Conservation (phyloP, 371 early-diverging fungal genomes). For the Mortierella sp. region DNA sequence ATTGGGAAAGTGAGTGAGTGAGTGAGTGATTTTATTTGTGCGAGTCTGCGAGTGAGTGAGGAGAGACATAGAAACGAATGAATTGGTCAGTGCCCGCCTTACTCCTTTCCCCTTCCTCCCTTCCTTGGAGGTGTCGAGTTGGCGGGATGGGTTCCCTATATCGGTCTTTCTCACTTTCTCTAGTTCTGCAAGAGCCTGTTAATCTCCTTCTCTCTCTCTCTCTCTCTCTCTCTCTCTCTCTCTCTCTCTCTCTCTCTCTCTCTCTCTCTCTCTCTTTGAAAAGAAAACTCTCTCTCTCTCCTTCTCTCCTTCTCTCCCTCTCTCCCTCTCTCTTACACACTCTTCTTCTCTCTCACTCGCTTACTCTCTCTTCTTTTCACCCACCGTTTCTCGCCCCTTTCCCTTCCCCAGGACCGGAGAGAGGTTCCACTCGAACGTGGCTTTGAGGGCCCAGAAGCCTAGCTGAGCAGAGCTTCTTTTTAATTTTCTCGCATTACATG, state of each 20-base stretch:
- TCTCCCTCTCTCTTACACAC: neutral
- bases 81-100: neutral
- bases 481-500: neutral
- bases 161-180: neutral
- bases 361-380: slow-evolving; percentile 15
- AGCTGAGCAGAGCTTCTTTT: too few relatives aligned
- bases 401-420: neutral
- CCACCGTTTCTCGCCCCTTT: too few relatives aligned
- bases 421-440: too few relatives aligned
- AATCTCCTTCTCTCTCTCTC: neutral
- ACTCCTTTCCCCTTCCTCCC: neutral
- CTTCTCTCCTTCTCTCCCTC: slow-evolving; percentile 4
- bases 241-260: neutral
- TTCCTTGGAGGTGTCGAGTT: neutral
- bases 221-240: neutral
- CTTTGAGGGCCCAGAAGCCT: too few relatives aligned
- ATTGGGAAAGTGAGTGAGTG: neutral
- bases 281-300: slow-evolving; percentile 3
- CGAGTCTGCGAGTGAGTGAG: neutral
- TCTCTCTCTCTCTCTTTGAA: neutral
- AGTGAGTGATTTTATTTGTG: neutral
- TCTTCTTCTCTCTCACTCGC: neutral
- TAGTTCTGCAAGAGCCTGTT: neutral
- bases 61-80: neutral
- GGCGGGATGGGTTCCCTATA: neutral